Base-by-base conservation (phyloP, 768 basidiomycete genomes). In the Gyrodon lividus region DNA sequence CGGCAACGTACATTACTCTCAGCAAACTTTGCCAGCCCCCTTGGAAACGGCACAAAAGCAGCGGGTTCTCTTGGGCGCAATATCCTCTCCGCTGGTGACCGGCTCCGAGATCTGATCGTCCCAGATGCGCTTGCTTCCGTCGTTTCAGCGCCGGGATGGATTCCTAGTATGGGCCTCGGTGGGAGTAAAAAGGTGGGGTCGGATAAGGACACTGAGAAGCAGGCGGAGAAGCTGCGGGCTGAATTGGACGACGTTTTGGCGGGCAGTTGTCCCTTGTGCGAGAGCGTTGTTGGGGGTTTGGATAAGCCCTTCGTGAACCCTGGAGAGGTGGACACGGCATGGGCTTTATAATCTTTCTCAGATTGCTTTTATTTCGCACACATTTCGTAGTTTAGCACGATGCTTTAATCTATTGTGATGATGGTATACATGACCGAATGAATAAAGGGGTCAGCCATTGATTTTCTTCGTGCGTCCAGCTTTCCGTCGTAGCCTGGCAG, bases 181-280 rank as follows among this genome's bases (percentile, higher is more conserved):
- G 74, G 76, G 17, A 75, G 76, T 5, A 78, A 74, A 46, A 75
- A 76, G 61, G 74, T 68, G 44, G 73, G 74, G 33, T 57, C 66
- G 26, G 72, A 65, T 54, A 70, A 72, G 37, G 81, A 82, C 55
- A 77, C 74, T 33, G 79, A 78, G 52, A 82, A 78, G 64, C 84
- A 82, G 67, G 72, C 76, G 42, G 90, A 92, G 70, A 84, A 80
- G 66, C 60, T 97, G 66, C 76, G 89, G 59, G 77, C 77, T 37
- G 93, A 98, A 72, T 67, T 99, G 63, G 97, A 99, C 59, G 89
- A 92, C 47, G 67, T 98, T 54, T 74, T 99, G 35, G 87, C 94
- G 16, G 86, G 87, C 58, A 90, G 79, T 52, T 98, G 97, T 72
- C 94, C 95, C 26, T 71, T 98, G 51, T 99, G 97, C 68, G 97